Percentiles rank a stretch among this genome's conserved stretches.
phyloP scores from a whole-genome alignment of 345 rosid species.

The Microthlaspi erraticum region DNA sequence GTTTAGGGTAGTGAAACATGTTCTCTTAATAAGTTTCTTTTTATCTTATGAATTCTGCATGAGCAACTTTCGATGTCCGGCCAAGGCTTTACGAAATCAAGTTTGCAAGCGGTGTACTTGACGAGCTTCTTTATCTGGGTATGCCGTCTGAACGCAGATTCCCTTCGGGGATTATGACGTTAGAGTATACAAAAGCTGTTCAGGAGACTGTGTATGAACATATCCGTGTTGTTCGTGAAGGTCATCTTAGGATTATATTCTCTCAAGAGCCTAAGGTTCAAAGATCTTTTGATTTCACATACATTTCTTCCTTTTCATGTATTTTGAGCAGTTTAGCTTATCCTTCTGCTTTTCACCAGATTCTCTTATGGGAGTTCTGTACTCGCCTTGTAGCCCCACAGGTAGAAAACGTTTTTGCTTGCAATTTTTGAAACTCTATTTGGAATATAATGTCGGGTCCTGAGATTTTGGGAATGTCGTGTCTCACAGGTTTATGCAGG shows the following conservation, averaged over 20 bases:
- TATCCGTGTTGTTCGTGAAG: conserved; percentile 97
- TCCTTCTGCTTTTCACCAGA: conserved; percentile 51
- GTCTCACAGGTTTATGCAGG: conserved; percentile 50
- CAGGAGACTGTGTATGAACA: conserved; percentile 98
- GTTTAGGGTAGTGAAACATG: not conserved
- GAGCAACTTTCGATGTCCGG: conserved; percentile 93
- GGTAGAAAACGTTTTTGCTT: conserved; percentile 52
- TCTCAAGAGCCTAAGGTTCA: conserved; percentile 88
- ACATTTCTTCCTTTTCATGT: conserved; percentile 8
- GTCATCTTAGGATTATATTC: conserved; percentile 88
- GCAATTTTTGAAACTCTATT: conserved; percentile 8
- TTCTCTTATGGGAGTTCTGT: conserved; percentile 98
- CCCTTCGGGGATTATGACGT: conserved; percentile 77
- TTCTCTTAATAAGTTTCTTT: conserved; percentile 20
- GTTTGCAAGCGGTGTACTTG: conserved; percentile 93
- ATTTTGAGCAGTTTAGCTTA: conserved; percentile 18
- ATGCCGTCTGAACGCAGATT: conserved; percentile 82
- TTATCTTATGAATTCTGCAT: conserved; percentile 52
- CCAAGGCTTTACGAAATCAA: conserved; percentile 97
- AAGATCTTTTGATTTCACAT: conserved; percentile 14
- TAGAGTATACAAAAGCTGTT: conserved; percentile 91
- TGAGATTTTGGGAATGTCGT: conserved; percentile 6
- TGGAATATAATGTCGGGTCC: conserved; percentile 1
- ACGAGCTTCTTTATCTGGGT: conserved; percentile 90
- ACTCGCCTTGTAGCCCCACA: conserved; percentile 93